phyloP scores from a whole-genome alignment of 148 eudicot species.

The Beta vulgaris region DNA sequence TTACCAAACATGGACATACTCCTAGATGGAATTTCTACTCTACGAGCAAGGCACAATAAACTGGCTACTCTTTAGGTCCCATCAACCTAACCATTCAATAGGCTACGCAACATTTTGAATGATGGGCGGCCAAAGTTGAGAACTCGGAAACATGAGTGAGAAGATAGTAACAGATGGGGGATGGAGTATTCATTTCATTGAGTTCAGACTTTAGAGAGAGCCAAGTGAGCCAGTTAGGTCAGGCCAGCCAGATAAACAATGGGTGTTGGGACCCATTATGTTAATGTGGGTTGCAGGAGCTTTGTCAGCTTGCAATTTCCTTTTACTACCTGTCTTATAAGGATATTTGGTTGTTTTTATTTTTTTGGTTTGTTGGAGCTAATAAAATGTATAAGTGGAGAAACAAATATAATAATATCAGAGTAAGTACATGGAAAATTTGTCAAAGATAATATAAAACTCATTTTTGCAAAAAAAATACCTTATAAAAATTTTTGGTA shows the following conservation, averaged over 20 bases:
- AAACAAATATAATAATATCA: too few relatives aligned
- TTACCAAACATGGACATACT: too few relatives aligned
- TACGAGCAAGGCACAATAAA: background rate
- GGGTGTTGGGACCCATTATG: background rate
- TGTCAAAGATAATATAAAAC: too few relatives aligned
- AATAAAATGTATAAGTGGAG: too few relatives aligned
- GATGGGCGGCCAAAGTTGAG: constrained; percentile 2
- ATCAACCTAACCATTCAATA: background rate
- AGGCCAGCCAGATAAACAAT: background rate
- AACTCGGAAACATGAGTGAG: constrained; percentile 12
- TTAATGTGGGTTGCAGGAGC: background rate
- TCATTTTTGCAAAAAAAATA: too few relatives aligned
- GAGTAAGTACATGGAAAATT: too few relatives aligned
- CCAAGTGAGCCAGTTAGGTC: too few relatives aligned
- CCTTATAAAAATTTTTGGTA: too few relatives aligned
- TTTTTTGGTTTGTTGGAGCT: too few relatives aligned
- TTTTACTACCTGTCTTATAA: too few relatives aligned
- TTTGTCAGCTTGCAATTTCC: too few relatives aligned
- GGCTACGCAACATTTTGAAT: constrained; percentile 1
- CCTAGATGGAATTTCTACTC: background rate
- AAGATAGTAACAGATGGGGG: background rate
- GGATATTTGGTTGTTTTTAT: too few relatives aligned
- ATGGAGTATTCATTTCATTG: constrained; percentile 2
- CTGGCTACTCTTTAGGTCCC: constrained; percentile 7
- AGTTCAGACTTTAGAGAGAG: background rate